Evolutionary conservation across 768 basidiomycete species (phyloP).

Genomic region (Lyophyllum semitale): DNA sequence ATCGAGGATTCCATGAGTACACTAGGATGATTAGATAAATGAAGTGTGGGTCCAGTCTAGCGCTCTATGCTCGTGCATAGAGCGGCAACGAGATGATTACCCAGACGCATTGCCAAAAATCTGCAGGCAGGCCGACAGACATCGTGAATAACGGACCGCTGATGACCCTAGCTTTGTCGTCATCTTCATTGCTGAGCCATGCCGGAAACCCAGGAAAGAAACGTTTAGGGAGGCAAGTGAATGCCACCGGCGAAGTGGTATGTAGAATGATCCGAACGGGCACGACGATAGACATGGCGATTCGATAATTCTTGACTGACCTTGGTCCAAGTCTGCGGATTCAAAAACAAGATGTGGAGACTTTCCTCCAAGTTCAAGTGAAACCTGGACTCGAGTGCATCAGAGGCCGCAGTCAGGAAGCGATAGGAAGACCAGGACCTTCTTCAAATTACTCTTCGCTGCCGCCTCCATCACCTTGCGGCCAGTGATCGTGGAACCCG

Average conservation of each 20-base stretch:
- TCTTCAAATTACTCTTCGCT: conserved; percentile 92
- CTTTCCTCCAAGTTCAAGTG: conserved; percentile 94
- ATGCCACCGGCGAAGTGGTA: not conserved
- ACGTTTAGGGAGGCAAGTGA: not conserved
- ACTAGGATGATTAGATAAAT: not conserved
- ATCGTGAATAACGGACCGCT: not conserved
- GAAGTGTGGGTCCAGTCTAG: not conserved
- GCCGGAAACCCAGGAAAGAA: not conserved
- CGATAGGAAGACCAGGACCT: conserved; percentile 42
- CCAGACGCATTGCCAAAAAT: not conserved
- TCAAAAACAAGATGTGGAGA: conserved; percentile 89
- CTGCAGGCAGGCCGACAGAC: not conserved
- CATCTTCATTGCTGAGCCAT: not conserved
- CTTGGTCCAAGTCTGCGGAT: conserved; percentile 88
- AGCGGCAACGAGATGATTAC: not conserved
- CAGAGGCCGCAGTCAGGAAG: not conserved
- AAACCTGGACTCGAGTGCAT: conserved; percentile 51
- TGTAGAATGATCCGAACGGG: not conserved
- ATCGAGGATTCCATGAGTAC: not conserved
- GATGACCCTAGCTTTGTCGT: not conserved
- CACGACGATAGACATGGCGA: not conserved
- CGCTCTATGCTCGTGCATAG: not conserved
- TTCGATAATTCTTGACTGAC: conserved; percentile 32
- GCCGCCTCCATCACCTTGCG: conserved; percentile 91
- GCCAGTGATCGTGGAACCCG: conserved; percentile 89